phyloP scores from a whole-genome alignment of 192 early-diverging fungal species.

The Podila clonocystis region DNA sequence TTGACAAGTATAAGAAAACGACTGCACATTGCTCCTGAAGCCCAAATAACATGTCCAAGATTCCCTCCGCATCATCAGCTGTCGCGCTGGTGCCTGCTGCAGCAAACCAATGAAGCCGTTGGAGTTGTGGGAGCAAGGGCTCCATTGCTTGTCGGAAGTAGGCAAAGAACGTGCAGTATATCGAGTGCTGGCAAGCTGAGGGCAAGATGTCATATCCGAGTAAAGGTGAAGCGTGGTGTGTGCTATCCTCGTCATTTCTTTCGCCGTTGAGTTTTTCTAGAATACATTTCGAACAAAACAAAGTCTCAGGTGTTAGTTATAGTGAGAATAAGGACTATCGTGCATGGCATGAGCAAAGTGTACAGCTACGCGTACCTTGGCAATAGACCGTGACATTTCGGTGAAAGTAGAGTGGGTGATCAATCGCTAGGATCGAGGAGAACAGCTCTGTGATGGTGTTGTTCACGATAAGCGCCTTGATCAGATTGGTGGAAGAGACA shows the following conservation, averaged over 20 bases:
- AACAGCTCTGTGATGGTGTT: constrained; percentile 41
- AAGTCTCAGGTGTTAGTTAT: neutral
- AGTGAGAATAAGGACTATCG: neutral
- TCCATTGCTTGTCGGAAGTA: neutral
- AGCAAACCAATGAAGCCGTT: neutral
- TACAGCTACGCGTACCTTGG: neutral
- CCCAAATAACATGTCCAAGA: constrained; percentile 24
- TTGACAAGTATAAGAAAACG: constrained; percentile 16
- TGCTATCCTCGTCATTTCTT: too few species aligned
- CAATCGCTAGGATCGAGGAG: constrained; percentile 35
- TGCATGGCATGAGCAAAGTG: neutral
- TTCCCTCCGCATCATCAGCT: constrained; percentile 10
- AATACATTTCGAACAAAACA: too few species aligned
- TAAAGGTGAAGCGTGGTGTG: too few species aligned
- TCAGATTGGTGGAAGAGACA: constrained; percentile 13
- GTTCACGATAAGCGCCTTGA: constrained; percentile 28
- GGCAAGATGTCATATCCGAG: neutral
- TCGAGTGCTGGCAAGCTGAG: neutral
- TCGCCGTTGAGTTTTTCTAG: too few species aligned
- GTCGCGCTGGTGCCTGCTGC: neutral
- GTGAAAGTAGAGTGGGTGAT: constrained; percentile 27
- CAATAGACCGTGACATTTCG: neutral
- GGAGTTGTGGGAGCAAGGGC: neutral
- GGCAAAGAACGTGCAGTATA: neutral
- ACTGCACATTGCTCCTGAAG: constrained; percentile 37